These are phyloP conservation scores for Coix lacrymajobi DNA, from an alignment of 176 grass and related monocot species.

Conservation along the genomic window DNA sequence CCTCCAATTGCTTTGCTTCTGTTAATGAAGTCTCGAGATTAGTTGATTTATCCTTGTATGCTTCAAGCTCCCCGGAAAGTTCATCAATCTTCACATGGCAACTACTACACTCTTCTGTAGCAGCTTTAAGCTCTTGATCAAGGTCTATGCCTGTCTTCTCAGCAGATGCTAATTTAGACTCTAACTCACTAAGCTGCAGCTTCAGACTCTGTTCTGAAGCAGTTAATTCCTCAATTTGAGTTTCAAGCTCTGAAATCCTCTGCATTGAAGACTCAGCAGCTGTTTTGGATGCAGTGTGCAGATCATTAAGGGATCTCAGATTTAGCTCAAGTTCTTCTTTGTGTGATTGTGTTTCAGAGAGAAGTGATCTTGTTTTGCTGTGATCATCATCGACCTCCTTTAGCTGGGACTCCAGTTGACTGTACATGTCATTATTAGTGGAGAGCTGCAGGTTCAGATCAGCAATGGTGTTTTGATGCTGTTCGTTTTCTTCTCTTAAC, in stretches of 20 bases:
- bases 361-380: conserved; percentile 50
- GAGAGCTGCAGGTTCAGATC: conserved; percentile 42
- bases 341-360: conserved; percentile 58
- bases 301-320: conserved; percentile 52
- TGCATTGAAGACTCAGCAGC: conserved; percentile 30
- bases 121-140: conserved; percentile 62
- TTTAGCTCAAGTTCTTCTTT: conserved; percentile 73
- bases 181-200: conserved; percentile 48
- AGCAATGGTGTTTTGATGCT: conserved; percentile 42
- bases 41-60: conserved; percentile 58
- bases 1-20: conserved; percentile 49
- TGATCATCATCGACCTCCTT: conserved; percentile 40
- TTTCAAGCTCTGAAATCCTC: conserved; percentile 53
- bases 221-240: conserved; percentile 51
- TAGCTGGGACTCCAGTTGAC: conserved; percentile 52
- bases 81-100: conserved; percentile 39
- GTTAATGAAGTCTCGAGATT: conserved; percentile 40
- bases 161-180: conserved; percentile 56
- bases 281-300: conserved; percentile 53
- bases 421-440: conserved; percentile 39
- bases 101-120: conserved; percentile 26
- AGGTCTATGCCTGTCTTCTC: conserved; percentile 55
- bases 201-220: conserved; percentile 51
- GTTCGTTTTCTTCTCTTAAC: conserved; percentile 53
- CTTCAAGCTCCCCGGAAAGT: conserved; percentile 55